phyloP scores from a whole-genome alignment of 352 stramenopile genomes.

The Globisporangium sylvaticum region DNA sequence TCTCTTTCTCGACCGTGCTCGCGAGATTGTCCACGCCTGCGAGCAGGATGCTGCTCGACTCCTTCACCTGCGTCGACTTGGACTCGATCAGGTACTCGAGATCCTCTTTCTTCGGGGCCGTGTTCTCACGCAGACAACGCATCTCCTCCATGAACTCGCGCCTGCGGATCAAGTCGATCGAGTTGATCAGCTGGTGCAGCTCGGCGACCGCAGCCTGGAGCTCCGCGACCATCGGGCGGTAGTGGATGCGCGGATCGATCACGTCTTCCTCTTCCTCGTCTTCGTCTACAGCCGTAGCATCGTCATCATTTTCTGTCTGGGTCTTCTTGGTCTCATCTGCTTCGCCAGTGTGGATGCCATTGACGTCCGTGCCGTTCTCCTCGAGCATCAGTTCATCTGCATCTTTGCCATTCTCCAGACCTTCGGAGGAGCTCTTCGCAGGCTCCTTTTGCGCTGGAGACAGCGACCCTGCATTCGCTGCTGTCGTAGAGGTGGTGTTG shows the following conservation, averaged over 20 bases:
- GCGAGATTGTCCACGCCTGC: slow-evolving; percentile 66
- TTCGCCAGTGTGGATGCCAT: neutral
- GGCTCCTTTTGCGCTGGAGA: slow-evolving; percentile 12
- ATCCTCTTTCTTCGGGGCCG: slow-evolving; percentile 74
- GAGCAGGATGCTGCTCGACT: slow-evolving; percentile 71
- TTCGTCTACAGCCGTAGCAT: slow-evolving; percentile 1
- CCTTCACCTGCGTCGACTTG: slow-evolving; percentile 71
- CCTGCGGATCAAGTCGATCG: slow-evolving; percentile 78
- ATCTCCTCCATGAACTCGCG: slow-evolving; percentile 84
- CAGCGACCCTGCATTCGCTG: slow-evolving; percentile 2
- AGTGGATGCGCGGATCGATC: slow-evolving; percentile 85
- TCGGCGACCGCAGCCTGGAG: slow-evolving; percentile 75
- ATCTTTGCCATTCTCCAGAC: slow-evolving; percentile 13
- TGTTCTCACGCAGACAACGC: slow-evolving; percentile 84
- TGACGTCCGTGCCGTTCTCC: slow-evolving; percentile 9
- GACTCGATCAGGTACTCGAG: slow-evolving; percentile 74
- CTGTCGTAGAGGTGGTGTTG: neutral
- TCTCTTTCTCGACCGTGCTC: slow-evolving; percentile 73
- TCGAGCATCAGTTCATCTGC: slow-evolving; percentile 19
- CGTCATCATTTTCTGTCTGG: neutral
- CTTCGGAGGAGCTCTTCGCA: slow-evolving; percentile 6
- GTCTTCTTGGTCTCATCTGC: slow-evolving; percentile 11
- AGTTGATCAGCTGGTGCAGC: slow-evolving; percentile 85
- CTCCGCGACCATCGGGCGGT: slow-evolving; percentile 79
- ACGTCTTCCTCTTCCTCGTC: slow-evolving; percentile 63